Conservation (phyloP, 768 basidiomycete species). For the Termitomyces sp. region DNA sequence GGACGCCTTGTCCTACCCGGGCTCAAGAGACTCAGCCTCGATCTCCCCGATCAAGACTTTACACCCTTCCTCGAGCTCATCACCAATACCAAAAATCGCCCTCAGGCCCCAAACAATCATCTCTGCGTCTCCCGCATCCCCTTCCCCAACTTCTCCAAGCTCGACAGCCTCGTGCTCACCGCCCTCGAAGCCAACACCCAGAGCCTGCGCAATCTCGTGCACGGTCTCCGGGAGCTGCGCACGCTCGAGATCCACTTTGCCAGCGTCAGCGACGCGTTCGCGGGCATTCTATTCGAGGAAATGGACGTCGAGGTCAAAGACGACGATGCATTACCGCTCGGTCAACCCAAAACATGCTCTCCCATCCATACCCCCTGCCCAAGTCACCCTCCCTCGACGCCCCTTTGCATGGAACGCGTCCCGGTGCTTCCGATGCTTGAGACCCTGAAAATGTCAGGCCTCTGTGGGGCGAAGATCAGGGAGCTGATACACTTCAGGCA, state of each 20-base stretch:
- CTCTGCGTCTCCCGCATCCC: conserved; percentile 13
- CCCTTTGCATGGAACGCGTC: background rate
- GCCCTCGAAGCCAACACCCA: conserved; percentile 35
- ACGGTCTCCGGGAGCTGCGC: conserved; percentile 26
- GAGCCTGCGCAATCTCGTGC: conserved; percentile 30
- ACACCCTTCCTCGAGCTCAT: conserved; percentile 38
- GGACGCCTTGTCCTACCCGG: conserved; percentile 40
- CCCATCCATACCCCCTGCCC: conserved; percentile 1
- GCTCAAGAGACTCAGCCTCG: conserved; percentile 39
- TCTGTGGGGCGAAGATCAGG: conserved; percentile 14
- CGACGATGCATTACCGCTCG: background rate
- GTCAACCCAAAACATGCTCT: background rate
- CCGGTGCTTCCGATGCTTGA: conserved; percentile 18
- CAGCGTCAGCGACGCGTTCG: conserved; percentile 25
- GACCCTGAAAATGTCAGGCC: conserved; percentile 16
- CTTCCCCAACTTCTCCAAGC: conserved; percentile 24
- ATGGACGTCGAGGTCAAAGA: conserved; percentile 6
- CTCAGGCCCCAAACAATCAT: background rate
- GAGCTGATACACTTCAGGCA: conserved; percentile 16
- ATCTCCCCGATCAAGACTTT: conserved; percentile 53
- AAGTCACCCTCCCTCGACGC: conserved; percentile 1
- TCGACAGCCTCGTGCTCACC: conserved; percentile 33
- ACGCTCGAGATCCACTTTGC: conserved; percentile 39
- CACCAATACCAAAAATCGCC: conserved; percentile 13
- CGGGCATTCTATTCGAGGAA: conserved; percentile 28